Evolutionary conservation across 441 rosid species (phyloP).

Genomic region (Croton setiger): DNA sequence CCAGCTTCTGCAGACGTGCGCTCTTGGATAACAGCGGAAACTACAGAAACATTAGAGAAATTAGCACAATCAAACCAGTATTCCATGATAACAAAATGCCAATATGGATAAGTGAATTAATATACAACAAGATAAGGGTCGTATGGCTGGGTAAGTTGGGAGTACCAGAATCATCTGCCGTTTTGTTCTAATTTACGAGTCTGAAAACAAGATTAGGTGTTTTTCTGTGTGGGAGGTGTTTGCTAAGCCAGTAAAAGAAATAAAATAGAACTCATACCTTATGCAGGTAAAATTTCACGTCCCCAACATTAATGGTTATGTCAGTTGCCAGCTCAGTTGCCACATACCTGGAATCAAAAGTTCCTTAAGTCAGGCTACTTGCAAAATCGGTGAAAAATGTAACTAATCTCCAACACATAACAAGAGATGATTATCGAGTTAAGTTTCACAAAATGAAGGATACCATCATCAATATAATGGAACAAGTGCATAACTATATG

Average conservation of each 20-base stretch:
- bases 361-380: slow-evolving; percentile 12
- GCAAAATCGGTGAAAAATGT: neutral
- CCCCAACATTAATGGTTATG: slow-evolving; percentile 54
- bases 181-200: neutral
- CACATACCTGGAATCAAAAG: slow-evolving; percentile 48
- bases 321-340: slow-evolving; percentile 75
- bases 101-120: neutral
- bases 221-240: neutral
- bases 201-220: neutral
- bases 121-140: neutral
- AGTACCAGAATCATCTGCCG: neutral
- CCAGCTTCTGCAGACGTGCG: slow-evolving; percentile 62
- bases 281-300: slow-evolving; percentile 78
- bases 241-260: neutral
- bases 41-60: slow-evolving; percentile 34
- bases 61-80: slow-evolving; percentile 16
- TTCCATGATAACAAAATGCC: neutral
- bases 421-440: neutral
- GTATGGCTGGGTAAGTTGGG: too few species aligned
- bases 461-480: neutral
- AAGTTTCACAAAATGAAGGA: neutral
- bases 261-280: slow-evolving; percentile 49
- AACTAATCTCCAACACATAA: slow-evolving; percentile 1
- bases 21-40: slow-evolving; percentile 92
- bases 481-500: neutral